Percentiles rank a stretch among this genome's conserved stretches.
Conservation (phyloP, 495 filamentous ascomycete genomes). For the Penicillium lagena region DNA sequence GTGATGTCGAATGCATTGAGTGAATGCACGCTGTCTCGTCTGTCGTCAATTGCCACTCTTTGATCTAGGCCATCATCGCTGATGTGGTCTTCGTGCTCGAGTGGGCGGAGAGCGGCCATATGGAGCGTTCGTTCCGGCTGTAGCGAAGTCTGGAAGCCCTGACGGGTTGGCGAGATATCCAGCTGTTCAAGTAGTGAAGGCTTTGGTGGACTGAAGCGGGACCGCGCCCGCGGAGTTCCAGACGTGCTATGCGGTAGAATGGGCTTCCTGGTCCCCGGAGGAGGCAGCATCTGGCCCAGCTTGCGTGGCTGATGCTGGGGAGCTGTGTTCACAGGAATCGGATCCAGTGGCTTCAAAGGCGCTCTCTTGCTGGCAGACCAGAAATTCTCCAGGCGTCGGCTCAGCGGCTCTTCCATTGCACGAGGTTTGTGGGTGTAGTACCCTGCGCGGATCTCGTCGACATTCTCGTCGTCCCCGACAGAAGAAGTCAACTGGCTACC, state of each 20-base stretch:
- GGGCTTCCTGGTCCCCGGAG: constrained; percentile 25
- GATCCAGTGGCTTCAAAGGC: constrained; percentile 12
- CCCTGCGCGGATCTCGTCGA: constrained; percentile 23
- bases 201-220: constrained; percentile 40
- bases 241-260: constrained; percentile 32
- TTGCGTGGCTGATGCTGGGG: constrained; percentile 17
- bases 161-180: constrained; percentile 36
- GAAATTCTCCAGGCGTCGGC: constrained; percentile 35
- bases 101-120: constrained; percentile 11
- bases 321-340: constrained; percentile 8
- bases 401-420: constrained; percentile 30
- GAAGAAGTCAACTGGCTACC: constrained; percentile 29
- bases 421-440: constrained; percentile 22
- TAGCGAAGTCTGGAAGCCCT: constrained; percentile 23
- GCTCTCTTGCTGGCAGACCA: constrained; percentile 31
- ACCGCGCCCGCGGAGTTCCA: constrained; percentile 34
- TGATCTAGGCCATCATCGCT: constrained; percentile 15
- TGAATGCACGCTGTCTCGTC: constrained; percentile 24
- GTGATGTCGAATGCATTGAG: constrained; percentile 28
- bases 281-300: constrained; percentile 24
- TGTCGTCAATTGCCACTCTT: constrained; percentile 15
- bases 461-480: constrained; percentile 27
- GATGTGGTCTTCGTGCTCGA: constrained; percentile 16
- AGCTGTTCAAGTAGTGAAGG: constrained; percentile 36
- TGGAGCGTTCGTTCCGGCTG: constrained; percentile 17